Evolutionary conservation across 352 stramenopile species (phyloP), one percentile per base, ranked within the genome.

Genomic region (Thraustochytrium sp.): DNA sequence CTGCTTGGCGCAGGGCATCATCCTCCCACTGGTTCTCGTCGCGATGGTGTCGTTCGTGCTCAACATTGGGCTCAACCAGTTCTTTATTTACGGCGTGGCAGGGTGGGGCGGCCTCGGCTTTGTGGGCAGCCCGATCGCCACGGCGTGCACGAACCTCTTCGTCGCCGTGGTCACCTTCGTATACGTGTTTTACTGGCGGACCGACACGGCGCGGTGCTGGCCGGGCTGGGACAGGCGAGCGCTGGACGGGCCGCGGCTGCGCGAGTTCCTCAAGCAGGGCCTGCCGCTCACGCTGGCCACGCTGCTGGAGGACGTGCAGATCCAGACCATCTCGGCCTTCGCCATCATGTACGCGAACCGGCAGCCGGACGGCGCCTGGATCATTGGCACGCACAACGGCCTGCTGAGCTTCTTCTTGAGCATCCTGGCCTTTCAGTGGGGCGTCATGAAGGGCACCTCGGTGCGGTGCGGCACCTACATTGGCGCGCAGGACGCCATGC

Each of bases 1-100:
- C 85, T 93, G 94, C 84, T 89, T 94, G 76, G 88, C 91, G 61
- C 92, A 94, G 83, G 89, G 92, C 72, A 91, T 93, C 62, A 90
- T 94, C 36, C 65, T 93, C 21, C 91, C 90, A 38, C 92, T 90
- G 5, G 88, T 91, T 0, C 64, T 85, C 26, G 89, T 92, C 86
- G 93, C 93, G 83, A 76, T 88, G 36, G 38, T 89, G 21, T 86
- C 89, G 0, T 89, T 95, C 21, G 76, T 83, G n/a, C 64, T 93
- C 73, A 94, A 93, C 84, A 62, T 87, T 11, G 86, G 90, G 21
- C 59, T 93, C 1, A 90, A 91, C n/a, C 65, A 88, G 21, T 85
- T 90, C 0, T 84, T 95, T 51, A 93, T 92, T 9, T 84, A 93
- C 80, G 91, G 91, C 11, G 82, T 37, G 21, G 90, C 91, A 34